Evolutionary conservation across 2,329 filamentous ascomycete species (phyloP).

Genomic region (Calonectria henricotiae): DNA sequence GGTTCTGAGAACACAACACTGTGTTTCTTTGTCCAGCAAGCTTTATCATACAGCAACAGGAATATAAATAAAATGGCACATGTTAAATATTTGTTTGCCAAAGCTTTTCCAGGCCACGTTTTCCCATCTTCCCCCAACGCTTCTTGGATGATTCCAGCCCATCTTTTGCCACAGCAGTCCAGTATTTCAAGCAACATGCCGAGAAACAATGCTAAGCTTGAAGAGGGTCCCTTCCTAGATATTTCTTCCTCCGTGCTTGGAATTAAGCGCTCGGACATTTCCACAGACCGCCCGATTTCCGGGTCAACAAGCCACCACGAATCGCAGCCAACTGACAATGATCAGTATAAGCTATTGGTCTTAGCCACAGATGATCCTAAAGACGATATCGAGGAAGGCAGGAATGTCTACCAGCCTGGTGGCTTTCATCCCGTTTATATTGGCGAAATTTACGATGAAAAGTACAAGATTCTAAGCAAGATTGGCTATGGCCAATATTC

Average conservation of each 20-base stretch:
- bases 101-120: too few relatives aligned
- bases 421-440: constrained; percentile 61
- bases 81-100: not conserved
- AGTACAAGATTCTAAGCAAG: constrained; percentile 53
- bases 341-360: not conserved
- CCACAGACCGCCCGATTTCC: not conserved
- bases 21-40: not conserved
- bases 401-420: constrained; percentile 53
- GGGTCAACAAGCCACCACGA: not conserved
- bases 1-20: too few relatives aligned
- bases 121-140: not conserved
- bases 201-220: too few relatives aligned
- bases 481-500: constrained; percentile 54
- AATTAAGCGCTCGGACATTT: too few relatives aligned
- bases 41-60: not conserved
- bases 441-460: constrained; percentile 55
- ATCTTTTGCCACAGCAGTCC: not conserved
- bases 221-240: too few relatives aligned
- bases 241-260: not conserved
- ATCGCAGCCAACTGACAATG: not conserved
- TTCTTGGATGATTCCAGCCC: not conserved
- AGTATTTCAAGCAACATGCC: too few relatives aligned
- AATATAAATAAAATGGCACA: not conserved
- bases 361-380: not conserved
- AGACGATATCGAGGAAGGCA: not conserved